Evolutionary conservation across 2,329 filamentous ascomycete species (phyloP).

Genomic region (Penicillium fuscoglaucum): DNA sequence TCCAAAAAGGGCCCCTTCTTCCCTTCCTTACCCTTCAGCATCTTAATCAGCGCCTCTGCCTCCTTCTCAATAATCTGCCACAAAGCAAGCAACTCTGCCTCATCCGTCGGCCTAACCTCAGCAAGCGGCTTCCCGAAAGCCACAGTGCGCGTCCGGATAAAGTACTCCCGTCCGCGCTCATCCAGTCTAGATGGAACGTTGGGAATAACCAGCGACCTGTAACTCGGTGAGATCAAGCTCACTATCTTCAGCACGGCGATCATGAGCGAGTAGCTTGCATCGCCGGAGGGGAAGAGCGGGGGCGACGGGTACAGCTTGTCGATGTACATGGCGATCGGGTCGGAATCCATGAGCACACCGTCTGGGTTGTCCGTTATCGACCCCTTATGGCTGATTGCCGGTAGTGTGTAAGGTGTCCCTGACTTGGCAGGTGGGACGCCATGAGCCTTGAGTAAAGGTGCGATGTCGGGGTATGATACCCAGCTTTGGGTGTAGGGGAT

Average conservation of each 20-base stretch:
- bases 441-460: slow-evolving; percentile 29
- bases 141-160: slow-evolving; percentile 30
- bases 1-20: slow-evolving; percentile 40
- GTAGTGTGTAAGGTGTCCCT: slow-evolving; percentile 33
- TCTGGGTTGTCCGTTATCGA: slow-evolving; percentile 25
- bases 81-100: slow-evolving; percentile 19
- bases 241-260: slow-evolving; percentile 23
- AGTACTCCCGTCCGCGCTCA: slow-evolving; percentile 32
- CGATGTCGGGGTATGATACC: slow-evolving; percentile 30
- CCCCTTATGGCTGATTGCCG: slow-evolving; percentile 33
- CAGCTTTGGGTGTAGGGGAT: slow-evolving; percentile 32
- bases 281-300: slow-evolving; percentile 35
- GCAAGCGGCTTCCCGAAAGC: slow-evolving; percentile 31
- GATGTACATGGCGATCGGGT: slow-evolving; percentile 35
- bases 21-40: slow-evolving; percentile 31
- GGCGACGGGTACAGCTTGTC: slow-evolving; percentile 33
- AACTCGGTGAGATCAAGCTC: not conserved
- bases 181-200: slow-evolving; percentile 29
- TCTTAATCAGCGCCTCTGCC: slow-evolving; percentile 21
- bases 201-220: slow-evolving; percentile 24
- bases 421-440: slow-evolving; percentile 23
- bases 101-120: slow-evolving; percentile 31
- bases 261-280: slow-evolving; percentile 36
- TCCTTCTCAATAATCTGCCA: slow-evolving; percentile 25
- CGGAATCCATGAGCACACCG: slow-evolving; percentile 36